A percentile compares a stretch with the other conserved stretches of the same genome.
phyloP scores from a whole-genome alignment of 75 land plant species.

The Isoetes taiwanensis region DNA sequence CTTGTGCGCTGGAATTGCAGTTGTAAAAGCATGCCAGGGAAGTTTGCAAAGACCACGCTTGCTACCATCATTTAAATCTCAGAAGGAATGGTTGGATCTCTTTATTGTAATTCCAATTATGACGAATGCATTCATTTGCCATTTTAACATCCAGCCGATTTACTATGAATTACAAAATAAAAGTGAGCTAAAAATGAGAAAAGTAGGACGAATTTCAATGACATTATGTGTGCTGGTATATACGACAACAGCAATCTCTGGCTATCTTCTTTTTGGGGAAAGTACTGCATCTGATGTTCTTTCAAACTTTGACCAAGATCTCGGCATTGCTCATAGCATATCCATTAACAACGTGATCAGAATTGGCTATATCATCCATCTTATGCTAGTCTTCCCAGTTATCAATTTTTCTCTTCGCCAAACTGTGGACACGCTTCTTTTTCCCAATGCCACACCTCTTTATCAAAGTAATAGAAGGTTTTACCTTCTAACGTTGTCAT shows the following conservation, averaged over 20 bases:
- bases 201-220: constrained; percentile 70
- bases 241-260: constrained; percentile 63
- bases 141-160: constrained; percentile 90
- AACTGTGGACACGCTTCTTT: constrained; percentile 52
- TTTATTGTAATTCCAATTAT: constrained; percentile 91
- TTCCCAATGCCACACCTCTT: constrained; percentile 32
- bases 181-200: constrained; percentile 61
- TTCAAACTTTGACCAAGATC: constrained; percentile 70
- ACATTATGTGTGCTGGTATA: constrained; percentile 56
- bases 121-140: constrained; percentile 92
- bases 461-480: constrained; percentile 40
- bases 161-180: constrained; percentile 64
- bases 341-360: constrained; percentile 52
- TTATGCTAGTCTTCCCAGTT: constrained; percentile 89
- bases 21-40: constrained; percentile 59
- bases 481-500: constrained; percentile 25
- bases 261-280: constrained; percentile 81
- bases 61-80: constrained; percentile 60
- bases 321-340: constrained; percentile 62
- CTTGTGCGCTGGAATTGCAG: constrained; percentile 43
- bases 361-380: constrained; percentile 70
- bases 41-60: constrained; percentile 36
- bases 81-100: constrained; percentile 58
- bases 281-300: constrained; percentile 81
- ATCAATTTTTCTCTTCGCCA: constrained; percentile 81